These are phyloP conservation scores for Solanum chacoense DNA, from an alignment of 305 asterid species.

Conservation along the genomic window DNA sequence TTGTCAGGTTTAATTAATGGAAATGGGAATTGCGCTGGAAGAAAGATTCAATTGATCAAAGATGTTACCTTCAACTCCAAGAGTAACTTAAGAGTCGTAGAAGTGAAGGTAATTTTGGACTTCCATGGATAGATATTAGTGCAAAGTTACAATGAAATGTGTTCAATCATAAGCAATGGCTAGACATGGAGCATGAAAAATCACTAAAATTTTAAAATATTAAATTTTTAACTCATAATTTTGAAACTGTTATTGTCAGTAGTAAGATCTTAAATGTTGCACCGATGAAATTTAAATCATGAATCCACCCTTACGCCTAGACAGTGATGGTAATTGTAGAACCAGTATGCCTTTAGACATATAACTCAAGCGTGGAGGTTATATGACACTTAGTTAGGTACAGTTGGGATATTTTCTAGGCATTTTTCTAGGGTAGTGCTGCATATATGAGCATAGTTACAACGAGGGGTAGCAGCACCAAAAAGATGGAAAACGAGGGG, in stretches of 20 bases:
- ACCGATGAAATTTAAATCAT: neutral
- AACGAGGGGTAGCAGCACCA: neutral
- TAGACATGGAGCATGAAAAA: neutral
- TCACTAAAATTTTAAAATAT: neutral
- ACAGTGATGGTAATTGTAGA: neutral
- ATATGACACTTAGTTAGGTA: neutral
- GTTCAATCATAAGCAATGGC: neutral
- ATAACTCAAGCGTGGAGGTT: neutral
- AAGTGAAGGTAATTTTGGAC: slow-evolving; percentile 24
- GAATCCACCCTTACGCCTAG: neutral
- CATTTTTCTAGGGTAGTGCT: neutral
- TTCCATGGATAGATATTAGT: neutral
- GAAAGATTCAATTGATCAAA: slow-evolving; percentile 28
- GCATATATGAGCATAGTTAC: neutral
- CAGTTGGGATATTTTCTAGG: neutral
- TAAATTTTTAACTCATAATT: no score
- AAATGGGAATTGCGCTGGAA: neutral
- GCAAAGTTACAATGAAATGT: neutral
- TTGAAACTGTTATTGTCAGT: neutral
- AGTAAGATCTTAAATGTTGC: neutral
- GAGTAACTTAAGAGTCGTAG: slow-evolving; percentile 22
- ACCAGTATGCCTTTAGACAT: neutral
- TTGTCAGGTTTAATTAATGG: slow-evolving; percentile 30
- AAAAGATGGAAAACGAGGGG: neutral
- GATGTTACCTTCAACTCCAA: slow-evolving; percentile 22